A percentile compares a stretch with the other conserved stretches of the same genome.
phyloP scores from a whole-genome alignment of 441 rosid genomes.

The Jatropha podagrica region DNA sequence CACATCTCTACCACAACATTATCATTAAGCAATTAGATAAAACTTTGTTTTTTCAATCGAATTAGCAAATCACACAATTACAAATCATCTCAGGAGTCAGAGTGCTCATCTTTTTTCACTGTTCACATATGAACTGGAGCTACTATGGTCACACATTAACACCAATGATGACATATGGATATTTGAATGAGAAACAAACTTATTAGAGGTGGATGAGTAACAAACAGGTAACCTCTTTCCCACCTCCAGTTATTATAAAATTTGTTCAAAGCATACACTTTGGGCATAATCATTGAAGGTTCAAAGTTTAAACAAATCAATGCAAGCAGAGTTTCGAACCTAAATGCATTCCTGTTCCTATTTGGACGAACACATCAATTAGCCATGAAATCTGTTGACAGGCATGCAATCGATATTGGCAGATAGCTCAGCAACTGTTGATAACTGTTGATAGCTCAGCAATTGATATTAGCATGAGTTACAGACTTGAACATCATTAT shows the following conservation, averaged over 20 bases:
- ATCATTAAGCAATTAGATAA: background rate
- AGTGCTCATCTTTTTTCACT: background rate
- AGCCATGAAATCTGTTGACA: background rate
- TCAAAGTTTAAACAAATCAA: background rate
- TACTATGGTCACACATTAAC: background rate
- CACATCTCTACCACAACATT: background rate
- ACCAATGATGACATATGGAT: background rate
- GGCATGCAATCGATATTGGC: background rate
- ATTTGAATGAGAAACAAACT: background rate
- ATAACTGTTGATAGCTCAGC: background rate
- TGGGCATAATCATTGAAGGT: background rate
- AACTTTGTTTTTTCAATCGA: background rate
- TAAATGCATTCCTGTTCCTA: background rate
- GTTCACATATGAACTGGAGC: background rate
- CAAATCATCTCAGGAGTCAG: background rate
- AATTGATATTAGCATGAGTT: background rate
- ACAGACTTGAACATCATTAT: background rate
- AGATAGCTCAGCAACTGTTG: background rate
- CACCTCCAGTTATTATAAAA: background rate
- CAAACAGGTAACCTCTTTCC: background rate
- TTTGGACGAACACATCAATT: background rate
- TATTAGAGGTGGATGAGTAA: background rate
- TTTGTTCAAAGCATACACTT: slow-evolving; percentile 2
- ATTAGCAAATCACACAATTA: background rate
- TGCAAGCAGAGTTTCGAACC: background rate